Evolutionary conservation across 257 asterid genomes (phyloP).

Genomic region (Penstemon newberryi): DNA sequence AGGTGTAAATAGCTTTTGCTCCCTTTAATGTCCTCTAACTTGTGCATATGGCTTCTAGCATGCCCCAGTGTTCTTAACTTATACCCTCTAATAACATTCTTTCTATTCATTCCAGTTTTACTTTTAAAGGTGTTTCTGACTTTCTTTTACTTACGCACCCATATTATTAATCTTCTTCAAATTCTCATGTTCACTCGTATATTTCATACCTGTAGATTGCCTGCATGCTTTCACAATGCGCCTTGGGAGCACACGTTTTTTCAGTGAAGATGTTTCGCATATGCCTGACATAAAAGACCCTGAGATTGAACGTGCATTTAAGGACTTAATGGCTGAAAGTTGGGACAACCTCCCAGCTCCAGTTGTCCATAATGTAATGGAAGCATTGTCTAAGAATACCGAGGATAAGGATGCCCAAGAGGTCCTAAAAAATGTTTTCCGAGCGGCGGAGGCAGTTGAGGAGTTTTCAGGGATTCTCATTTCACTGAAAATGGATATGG

Average conservation of each 20-base stretch:
- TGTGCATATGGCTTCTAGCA: slow-evolving; percentile 1
- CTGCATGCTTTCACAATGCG: slow-evolving; percentile 45
- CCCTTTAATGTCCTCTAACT: background rate
- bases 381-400: slow-evolving; percentile 69
- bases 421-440: slow-evolving; percentile 62
- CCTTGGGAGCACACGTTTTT: slow-evolving; percentile 56
- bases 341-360: slow-evolving; percentile 80
- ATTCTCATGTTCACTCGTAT: slow-evolving; percentile 18
- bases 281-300: slow-evolving; percentile 68
- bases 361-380: slow-evolving; percentile 54
- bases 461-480: slow-evolving; percentile 71
- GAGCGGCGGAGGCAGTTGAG: slow-evolving; percentile 96
- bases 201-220: slow-evolving; percentile 40
- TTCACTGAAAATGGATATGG: slow-evolving; percentile 83
- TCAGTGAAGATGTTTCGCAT: slow-evolving; percentile 63
- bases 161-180: background rate
- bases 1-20: background rate
- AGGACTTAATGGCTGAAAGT: slow-evolving; percentile 81
- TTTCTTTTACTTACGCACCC: slow-evolving; percentile 11
- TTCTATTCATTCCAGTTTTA: background rate
- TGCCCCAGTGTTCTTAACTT: background rate
- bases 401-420: slow-evolving; percentile 83
- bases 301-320: slow-evolving; percentile 65
- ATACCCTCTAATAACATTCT: background rate
- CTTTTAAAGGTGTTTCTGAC: background rate